Conservation (phyloP, 2,329 filamentous ascomycete species). For the Aspergillus luchuensis region DNA sequence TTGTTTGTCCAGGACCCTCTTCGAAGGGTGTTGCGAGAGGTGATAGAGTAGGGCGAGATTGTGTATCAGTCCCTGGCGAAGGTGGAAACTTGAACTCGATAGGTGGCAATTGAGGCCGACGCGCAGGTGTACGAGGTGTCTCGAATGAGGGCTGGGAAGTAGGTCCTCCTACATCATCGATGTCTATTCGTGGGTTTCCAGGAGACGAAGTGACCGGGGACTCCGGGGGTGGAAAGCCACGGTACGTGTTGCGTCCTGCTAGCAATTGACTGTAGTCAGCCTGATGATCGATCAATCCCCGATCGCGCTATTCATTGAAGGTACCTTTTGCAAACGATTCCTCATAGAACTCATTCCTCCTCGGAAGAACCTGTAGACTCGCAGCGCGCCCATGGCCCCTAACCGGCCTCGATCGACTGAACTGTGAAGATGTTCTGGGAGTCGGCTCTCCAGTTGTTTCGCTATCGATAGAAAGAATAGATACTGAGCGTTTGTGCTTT, state of each 20-base stretch:
- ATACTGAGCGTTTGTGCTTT: slow-evolving; percentile 73
- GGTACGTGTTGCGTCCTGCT: slow-evolving; percentile 38
- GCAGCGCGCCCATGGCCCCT: slow-evolving; percentile 75
- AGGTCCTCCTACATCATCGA: slow-evolving; percentile 31
- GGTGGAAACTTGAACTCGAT: slow-evolving; percentile 61
- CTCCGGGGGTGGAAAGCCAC: slow-evolving; percentile 34
- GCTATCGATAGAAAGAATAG: slow-evolving; percentile 75
- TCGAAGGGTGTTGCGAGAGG: slow-evolving; percentile 32
- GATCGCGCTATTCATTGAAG: too few species aligned
- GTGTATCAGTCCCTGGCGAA: slow-evolving; percentile 35
- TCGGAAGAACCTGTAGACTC: slow-evolving; percentile 74
- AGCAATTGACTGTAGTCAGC: slow-evolving; percentile 13
- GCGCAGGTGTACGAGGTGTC: slow-evolving; percentile 45
- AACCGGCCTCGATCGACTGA: slow-evolving; percentile 53
- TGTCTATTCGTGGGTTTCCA: slow-evolving; percentile 37
- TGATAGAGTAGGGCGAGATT: slow-evolving; percentile 30
- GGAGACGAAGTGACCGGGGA: slow-evolving; percentile 33
- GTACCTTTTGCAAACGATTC: slow-evolving; percentile 45
- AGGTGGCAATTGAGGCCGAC: slow-evolving; percentile 39
- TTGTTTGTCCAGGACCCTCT: slow-evolving; percentile 22
- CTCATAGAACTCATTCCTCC: slow-evolving; percentile 46
- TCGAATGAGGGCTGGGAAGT: slow-evolving; percentile 41
- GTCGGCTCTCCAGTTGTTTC: slow-evolving; percentile 42
- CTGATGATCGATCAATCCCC: background rate
- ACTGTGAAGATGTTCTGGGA: slow-evolving; percentile 32